A percentile compares a stretch with the other conserved stretches of the same genome.
These are phyloP conservation scores for Quercus dentata DNA, from an alignment of 306 rosid species.

Conservation along the genomic window DNA sequence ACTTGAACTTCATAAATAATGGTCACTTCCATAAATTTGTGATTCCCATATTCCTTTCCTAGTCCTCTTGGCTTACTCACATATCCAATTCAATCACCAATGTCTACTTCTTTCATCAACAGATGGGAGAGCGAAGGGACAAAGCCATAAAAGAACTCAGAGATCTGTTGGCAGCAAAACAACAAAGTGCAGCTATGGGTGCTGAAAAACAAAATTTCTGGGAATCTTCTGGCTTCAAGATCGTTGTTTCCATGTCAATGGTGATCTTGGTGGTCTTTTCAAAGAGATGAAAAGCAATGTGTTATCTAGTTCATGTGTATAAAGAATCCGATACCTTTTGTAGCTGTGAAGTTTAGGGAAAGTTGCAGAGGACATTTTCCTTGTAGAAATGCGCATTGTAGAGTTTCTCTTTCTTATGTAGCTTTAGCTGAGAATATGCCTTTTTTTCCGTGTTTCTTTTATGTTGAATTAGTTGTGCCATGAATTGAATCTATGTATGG, in stretches of 20 bases:
- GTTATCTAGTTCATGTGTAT: slow-evolving; percentile 24
- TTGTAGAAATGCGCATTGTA: slow-evolving; percentile 30
- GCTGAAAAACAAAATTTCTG: slow-evolving; percentile 70
- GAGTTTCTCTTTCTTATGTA: slow-evolving; percentile 26
- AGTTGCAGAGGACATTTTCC: slow-evolving; percentile 35
- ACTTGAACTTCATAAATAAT: neutral
- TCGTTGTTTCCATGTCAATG: slow-evolving; percentile 86
- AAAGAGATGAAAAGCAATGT: slow-evolving; percentile 61
- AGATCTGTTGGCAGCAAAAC: slow-evolving; percentile 76
- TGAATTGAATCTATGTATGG: neutral
- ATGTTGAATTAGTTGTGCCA: neutral
- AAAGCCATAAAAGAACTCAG: slow-evolving; percentile 79
- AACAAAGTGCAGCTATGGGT: slow-evolving; percentile 30
- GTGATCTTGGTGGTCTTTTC: slow-evolving; percentile 74
- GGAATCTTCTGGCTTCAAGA: slow-evolving; percentile 86
- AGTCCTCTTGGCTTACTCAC: neutral
- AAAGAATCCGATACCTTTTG: neutral
- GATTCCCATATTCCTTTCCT: neutral
- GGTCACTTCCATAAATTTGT: neutral
- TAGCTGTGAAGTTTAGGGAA: slow-evolving; percentile 26
- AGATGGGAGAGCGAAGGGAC: slow-evolving; percentile 93
- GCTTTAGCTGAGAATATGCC: slow-evolving; percentile 13
- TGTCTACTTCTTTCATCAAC: slow-evolving; percentile 16
- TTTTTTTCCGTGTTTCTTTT: slow-evolving; percentile 12
- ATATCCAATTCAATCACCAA: neutral